phyloP scores from a whole-genome alignment of 495 filamentous ascomycete genomes.

The Annulohypoxylon bovei region DNA sequence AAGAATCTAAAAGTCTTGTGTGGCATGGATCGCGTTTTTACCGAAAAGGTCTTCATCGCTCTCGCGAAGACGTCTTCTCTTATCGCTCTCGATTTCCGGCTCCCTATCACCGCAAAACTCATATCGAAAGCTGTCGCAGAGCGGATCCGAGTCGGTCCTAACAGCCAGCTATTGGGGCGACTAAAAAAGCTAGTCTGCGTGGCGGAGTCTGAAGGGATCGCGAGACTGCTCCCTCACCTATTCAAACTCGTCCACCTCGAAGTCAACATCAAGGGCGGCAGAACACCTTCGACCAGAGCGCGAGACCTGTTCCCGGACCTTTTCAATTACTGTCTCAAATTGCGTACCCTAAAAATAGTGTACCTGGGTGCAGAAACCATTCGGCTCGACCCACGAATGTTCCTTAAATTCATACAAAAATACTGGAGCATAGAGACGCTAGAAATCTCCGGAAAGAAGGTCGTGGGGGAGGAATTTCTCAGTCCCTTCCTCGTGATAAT shows the following conservation, averaged over 20 bases:
- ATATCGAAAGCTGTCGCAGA: not conserved
- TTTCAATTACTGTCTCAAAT: not conserved
- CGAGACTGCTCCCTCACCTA: slow-evolving; percentile 5
- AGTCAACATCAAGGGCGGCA: not conserved
- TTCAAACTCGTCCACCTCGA: not conserved
- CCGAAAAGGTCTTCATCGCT: not conserved
- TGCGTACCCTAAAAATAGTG: slow-evolving; percentile 1
- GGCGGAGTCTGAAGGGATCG: not conserved
- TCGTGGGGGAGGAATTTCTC: not conserved
- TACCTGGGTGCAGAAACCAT: not conserved
- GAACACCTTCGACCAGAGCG: not conserved
- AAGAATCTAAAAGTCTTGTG: not conserved
- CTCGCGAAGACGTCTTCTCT: slow-evolving; percentile 5
- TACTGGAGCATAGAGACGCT: not conserved
- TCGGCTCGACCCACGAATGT: not conserved
- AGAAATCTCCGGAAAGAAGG: not conserved
- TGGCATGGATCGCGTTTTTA: not conserved
- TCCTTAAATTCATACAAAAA: not conserved
- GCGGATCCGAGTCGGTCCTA: not conserved
- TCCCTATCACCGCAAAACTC: not conserved
- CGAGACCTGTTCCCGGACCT: not conserved
- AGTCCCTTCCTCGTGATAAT: not conserved
- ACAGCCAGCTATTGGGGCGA: not conserved
- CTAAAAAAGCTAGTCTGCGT: not conserved
- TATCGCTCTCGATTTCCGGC: not conserved